phyloP scores from a whole-genome alignment of 495 filamentous ascomycete genomes.

The Acidiella bohemica region DNA sequence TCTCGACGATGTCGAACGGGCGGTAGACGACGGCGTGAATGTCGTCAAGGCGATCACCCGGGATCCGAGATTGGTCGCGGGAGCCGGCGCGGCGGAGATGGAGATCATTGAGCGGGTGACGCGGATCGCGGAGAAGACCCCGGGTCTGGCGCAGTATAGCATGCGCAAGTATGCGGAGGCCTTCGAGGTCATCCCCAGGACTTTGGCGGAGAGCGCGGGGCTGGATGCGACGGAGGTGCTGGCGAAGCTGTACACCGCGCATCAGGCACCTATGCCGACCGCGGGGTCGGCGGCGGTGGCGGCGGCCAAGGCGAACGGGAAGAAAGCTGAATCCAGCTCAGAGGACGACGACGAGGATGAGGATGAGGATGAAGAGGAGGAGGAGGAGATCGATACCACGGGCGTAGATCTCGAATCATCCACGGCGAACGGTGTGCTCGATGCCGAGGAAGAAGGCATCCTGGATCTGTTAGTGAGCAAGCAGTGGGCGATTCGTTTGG shows the following conservation, averaged over 20 bases:
- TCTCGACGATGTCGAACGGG: constrained; percentile 91
- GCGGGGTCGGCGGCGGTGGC: constrained; percentile 1
- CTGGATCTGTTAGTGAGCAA: constrained; percentile 84
- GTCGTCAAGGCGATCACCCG: constrained; percentile 97
- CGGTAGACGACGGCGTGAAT: constrained; percentile 96
- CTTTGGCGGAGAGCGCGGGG: constrained; percentile 84
- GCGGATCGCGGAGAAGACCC: constrained; percentile 77
- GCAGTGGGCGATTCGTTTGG: constrained; percentile 90
- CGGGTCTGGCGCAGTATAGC: constrained; percentile 81
- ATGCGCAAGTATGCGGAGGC: constrained; percentile 97
- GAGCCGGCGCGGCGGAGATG: constrained; percentile 91
- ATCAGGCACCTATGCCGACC: constrained; percentile 39
- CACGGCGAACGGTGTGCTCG: constrained; percentile 64
- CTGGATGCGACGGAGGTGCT: constrained; percentile 93
- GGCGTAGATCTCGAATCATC: constrained; percentile 90
- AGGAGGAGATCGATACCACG: constrained; percentile 66
- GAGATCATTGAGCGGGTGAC: constrained; percentile 86
- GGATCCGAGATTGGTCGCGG: constrained; percentile 80
- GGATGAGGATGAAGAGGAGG: constrained; percentile 35
- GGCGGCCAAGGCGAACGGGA: neutral
- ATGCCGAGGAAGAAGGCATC: constrained; percentile 81
- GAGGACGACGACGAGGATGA: constrained; percentile 24
- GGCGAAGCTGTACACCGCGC: constrained; percentile 79
- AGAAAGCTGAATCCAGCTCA: neutral
- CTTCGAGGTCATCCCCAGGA: constrained; percentile 91